Evolutionary conservation across 148 eudicot genomes (phyloP), one percentile per base, ranked within the genome.

Genomic region (Cornus florida): DNA sequence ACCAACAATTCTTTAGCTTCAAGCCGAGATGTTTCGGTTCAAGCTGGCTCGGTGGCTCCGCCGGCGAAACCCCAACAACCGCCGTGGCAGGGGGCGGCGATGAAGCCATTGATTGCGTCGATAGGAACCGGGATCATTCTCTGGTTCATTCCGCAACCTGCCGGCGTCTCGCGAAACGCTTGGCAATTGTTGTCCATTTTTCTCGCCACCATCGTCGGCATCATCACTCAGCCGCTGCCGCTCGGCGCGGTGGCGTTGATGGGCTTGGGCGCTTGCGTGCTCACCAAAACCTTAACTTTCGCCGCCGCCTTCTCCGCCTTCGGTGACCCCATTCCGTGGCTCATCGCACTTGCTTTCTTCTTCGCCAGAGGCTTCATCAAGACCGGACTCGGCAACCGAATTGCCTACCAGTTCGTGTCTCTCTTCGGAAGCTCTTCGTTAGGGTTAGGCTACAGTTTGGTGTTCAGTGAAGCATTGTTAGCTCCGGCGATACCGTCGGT

Each of bases 401-500:
- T 94, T 43, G 98, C 98, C 3, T 92, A 91, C 72, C 95, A 91
- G 19, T 94, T 94, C 50, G 98, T 94, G 11, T 75, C 81, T 0
- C 57, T 92, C 14, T 96, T 94, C n/a, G 99, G 98, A 0, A 77
- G 85, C 24, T 89, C 95, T 0, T 80, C 92, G 4, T 71, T 96
- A 16, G 99, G 99, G 24, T 84, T 96, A 39, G 97, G 98, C 2
- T 96, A 96, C 80, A 86, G 92, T 77, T 84, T 96, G 17, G 99
- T 96, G 10, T 91, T 96, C 77, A 83, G 89, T 53, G 99, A 96
- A 75, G 99, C 99, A 5, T 82, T 96, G 0, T 79, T 96, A 13
- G 97, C 99, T 0, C 99, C 99, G 1, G 99, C 98, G 0, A 96
- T 96, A 46, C 99, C 99, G 0, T 93, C 98, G 0, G 98, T 94